A percentile compares a stretch with the other conserved stretches of the same genome.
These are phyloP conservation scores for Apiotrichum domesticum DNA, from an alignment of 1,284 basidiomycete species.

Conservation along the genomic window DNA sequence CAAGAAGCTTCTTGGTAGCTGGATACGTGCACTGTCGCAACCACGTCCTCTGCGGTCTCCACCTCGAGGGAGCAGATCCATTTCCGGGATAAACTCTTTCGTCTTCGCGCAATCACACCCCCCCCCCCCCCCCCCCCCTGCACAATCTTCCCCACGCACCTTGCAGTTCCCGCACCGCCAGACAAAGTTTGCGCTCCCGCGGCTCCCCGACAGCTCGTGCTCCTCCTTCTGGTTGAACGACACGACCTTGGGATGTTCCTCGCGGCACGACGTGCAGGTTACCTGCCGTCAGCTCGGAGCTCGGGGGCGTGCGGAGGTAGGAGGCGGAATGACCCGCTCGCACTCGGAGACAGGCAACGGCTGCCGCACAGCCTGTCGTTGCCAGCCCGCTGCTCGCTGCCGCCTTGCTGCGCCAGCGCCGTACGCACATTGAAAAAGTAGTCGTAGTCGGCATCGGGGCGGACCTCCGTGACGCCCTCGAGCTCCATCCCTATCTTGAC, in stretches of 20 bases:
- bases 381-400: no score
- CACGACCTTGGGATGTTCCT: constrained; percentile 43
- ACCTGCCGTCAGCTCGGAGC: constrained; percentile 24
- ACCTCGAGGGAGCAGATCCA: no score
- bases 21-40: no score
- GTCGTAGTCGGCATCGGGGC: constrained; percentile 40
- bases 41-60: no score
- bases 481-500: constrained; percentile 45
- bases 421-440: constrained; percentile 44
- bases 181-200: constrained; percentile 45
- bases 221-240: constrained; percentile 40
- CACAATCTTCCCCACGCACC: constrained; percentile 27
- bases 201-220: constrained; percentile 42
- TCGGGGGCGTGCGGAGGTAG: no score
- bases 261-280: constrained; percentile 40
- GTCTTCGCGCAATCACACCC: no score
- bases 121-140: not conserved
- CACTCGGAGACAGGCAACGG: no score
- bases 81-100: no score
- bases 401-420: no score
- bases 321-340: no score
- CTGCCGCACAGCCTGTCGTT: no score
- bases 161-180: constrained; percentile 46
- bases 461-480: constrained; percentile 42
- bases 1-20: no score